Evolutionary conservation across 345 rosid genomes (phyloP), one percentile per base, ranked within the genome.

Genomic region (Alliaria petiolata): DNA sequence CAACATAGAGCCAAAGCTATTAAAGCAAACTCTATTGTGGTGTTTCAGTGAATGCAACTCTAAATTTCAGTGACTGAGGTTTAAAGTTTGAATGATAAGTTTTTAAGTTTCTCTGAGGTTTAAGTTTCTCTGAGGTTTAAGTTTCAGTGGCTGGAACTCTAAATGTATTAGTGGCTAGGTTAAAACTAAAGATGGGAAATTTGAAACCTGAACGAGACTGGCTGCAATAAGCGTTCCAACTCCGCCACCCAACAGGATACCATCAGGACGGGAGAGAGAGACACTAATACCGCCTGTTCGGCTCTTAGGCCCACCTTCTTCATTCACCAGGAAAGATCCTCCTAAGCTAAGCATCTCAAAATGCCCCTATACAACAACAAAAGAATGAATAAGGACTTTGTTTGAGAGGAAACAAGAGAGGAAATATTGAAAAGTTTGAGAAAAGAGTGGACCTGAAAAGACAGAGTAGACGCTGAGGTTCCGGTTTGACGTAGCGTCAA

Each of bases 251-350:
- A 93, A 45, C 14, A 93, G 83, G 13, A 76, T 84, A 55, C 98
- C 98, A 40, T 87, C 89, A 28, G 89, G 82, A 76, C 84, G 82
- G 5, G 89, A 85, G 69, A 93, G 87, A 3, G 97, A 91, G 67
- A 83, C 97, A 72, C 97, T 91, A 28, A 93, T 45, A 45, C 97
- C 91, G 15, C 98, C 98, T 9, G 84, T 86, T 70, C 97, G 84
- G 67, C 72, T 76, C 20, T 78, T 85, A 31, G 96, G 87, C 1
- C 91, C 87, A 56, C 90, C 92, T 51, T 89, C 97, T 78, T 93
- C 96, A 33, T 86, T 82, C 45, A 93, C 81, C 81, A 93, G 80
- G 79, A 86, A 93, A 46, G 92, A 93, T 46, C 98, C 98, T 25
- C 92, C 84, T 77, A 93, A 76, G 82, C 95, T 84, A 74, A 93